Evolutionary conservation across 495 filamentous ascomycete species (phyloP).

Genomic region (Penicillium subrubescens): DNA sequence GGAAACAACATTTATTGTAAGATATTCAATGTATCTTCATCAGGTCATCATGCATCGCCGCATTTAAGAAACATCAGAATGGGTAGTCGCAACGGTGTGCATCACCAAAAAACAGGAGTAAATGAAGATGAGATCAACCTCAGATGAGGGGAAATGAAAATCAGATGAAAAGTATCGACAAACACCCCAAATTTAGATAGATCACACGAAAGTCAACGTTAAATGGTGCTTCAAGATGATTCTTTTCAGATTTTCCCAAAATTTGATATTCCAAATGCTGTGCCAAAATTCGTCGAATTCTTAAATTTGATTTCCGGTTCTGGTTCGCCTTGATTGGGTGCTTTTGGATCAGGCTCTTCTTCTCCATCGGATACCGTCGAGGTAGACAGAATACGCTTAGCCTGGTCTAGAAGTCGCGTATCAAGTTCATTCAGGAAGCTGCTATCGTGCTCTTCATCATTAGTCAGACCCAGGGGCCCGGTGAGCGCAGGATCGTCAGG

Average conservation of each 20-base stretch:
- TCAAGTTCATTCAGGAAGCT: constrained; percentile 46
- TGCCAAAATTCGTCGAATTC: constrained; percentile 63
- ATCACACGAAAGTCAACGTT: constrained; percentile 17
- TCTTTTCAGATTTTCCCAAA: constrained; percentile 20
- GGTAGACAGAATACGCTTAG: constrained; percentile 31
- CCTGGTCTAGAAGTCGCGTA: constrained; percentile 46
- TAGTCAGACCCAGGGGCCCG: constrained; percentile 47
- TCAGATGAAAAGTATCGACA: constrained; percentile 9
- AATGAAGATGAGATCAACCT: neutral
- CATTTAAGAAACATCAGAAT: constrained; percentile 6
- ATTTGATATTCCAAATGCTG: constrained; percentile 44
- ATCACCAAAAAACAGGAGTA: neutral
- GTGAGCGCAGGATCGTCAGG: constrained; percentile 49
- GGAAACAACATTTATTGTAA: constrained; percentile 22
- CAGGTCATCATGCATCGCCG: constrained; percentile 25
- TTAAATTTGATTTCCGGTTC: constrained; percentile 62
- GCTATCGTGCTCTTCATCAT: constrained; percentile 45
- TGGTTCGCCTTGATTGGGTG: constrained; percentile 40
- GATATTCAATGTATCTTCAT: constrained; percentile 29
- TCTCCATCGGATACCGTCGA: constrained; percentile 22
- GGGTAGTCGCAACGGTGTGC: constrained; percentile 6
- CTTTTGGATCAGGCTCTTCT: constrained; percentile 32
- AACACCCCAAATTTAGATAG: constrained; percentile 18
- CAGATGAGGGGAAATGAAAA: constrained; percentile 7
- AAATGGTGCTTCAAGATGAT: constrained; percentile 7